A percentile compares a stretch with the other conserved stretches of the same genome.
These are phyloP conservation scores for Podaxis mareebaensis DNA, from an alignment of 768 basidiomycete genomes.

Conservation along the genomic window DNA sequence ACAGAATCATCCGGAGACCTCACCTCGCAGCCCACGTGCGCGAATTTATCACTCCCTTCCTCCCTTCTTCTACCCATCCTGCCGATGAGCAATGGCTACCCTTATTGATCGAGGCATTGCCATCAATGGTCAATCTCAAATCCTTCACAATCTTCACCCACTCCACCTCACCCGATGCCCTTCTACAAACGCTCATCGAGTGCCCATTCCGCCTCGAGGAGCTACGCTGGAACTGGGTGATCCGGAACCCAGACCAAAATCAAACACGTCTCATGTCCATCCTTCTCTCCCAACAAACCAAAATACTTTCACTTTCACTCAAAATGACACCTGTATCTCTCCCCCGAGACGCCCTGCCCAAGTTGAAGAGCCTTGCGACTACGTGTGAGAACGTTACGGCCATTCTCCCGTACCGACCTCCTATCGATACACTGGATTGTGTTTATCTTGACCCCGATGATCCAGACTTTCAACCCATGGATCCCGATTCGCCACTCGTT, in stretches of 20 bases:
- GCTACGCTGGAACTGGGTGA: constrained; percentile 3
- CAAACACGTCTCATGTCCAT: not conserved
- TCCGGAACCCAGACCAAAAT: not conserved
- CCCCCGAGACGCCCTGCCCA: not conserved
- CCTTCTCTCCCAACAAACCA: not conserved
- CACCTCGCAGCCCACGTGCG: constrained; percentile 1
- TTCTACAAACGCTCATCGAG: not conserved
- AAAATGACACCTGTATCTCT: constrained; percentile 1
- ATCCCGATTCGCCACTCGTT: not conserved
- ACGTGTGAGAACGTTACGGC: not conserved
- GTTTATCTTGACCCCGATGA: constrained; percentile 8
- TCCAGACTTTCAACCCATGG: constrained; percentile 4
- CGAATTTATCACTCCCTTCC: constrained; percentile 1
- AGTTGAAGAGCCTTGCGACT: not conserved
- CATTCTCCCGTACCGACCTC: not conserved
- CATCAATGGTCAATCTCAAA: constrained; percentile 10
- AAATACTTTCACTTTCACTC: not conserved
- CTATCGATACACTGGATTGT: not conserved
- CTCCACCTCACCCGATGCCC: not conserved
- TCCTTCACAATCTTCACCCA: constrained; percentile 3
- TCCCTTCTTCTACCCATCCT: not conserved
- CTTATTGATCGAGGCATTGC: not conserved
- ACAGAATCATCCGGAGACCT: not conserved
- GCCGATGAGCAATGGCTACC: not conserved
- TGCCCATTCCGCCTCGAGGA: not conserved